These are phyloP conservation scores for Ambrosia hybrid DNA, from an alignment of 140 eudicot species.

Conservation along the genomic window DNA sequence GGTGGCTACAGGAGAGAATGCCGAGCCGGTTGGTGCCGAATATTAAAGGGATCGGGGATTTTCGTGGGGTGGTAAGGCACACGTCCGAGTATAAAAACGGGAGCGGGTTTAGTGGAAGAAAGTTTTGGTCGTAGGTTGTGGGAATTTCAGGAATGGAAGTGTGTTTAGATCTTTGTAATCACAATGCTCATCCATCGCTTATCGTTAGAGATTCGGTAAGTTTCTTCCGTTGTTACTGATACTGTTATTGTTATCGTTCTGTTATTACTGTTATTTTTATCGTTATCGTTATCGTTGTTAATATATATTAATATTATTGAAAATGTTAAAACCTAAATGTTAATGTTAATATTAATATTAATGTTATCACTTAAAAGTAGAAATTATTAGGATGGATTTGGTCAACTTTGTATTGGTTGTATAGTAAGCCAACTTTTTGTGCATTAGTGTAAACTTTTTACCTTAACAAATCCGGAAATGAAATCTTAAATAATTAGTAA, in stretches of 20 bases:
- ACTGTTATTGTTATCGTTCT: background rate
- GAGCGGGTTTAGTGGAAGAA: conserved; percentile 33
- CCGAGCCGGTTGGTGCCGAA: conserved; percentile 51
- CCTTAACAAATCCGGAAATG: background rate
- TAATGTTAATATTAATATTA: too few species aligned
- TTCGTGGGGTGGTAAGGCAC: conserved; percentile 40
- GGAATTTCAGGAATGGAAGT: conserved; percentile 69
- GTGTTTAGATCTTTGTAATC: conserved; percentile 48
- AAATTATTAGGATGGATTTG: conserved; percentile 12
- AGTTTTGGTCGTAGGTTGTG: conserved; percentile 67
- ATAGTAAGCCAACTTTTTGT: conserved; percentile 10
- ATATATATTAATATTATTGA: too few species aligned
- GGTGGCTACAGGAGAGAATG: conserved; percentile 65
- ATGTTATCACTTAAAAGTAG: too few species aligned
- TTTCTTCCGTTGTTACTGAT: background rate
- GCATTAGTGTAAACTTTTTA: conserved; percentile 24
- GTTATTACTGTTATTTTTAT: too few species aligned
- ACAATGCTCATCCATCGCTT: conserved; percentile 51
- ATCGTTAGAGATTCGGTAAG: conserved; percentile 58
- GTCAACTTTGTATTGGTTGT: conserved; percentile 7
- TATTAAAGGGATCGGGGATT: conserved; percentile 36
- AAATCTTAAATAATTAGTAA: background rate
- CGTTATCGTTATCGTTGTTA: too few species aligned
- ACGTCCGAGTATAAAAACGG: conserved; percentile 48
- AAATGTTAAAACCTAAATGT: too few species aligned